phyloP scores from a whole-genome alignment of 352 stramenopile genomes.

The Phytophthora tubulina region DNA sequence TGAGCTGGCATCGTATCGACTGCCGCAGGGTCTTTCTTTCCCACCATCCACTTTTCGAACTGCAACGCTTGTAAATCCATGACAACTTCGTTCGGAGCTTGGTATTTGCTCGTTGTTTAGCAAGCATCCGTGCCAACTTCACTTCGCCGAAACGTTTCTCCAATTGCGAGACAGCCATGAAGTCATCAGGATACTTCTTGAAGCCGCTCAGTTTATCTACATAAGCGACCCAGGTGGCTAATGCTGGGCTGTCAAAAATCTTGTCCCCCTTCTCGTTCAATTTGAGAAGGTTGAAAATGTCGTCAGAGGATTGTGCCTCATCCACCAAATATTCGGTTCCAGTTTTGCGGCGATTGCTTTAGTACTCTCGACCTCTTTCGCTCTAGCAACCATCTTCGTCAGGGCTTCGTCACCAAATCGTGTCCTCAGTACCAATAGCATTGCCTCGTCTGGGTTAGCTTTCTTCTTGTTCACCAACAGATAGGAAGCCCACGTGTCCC shows the following conservation, averaged over 20 bases:
- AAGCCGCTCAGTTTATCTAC: neutral
- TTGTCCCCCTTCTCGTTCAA: neutral
- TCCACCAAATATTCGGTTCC: neutral
- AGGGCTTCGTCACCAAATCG: neutral
- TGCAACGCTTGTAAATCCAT: neutral
- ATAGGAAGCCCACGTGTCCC: slow-evolving; percentile 5
- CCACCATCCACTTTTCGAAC: neutral
- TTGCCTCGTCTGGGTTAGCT: neutral
- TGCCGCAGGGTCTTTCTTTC: neutral
- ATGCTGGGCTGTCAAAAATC: slow-evolving; percentile 1
- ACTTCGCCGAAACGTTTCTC: neutral
- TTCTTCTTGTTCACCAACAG: neutral
- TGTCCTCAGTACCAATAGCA: neutral
- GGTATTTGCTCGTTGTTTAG: neutral
- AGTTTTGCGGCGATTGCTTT: neutral
- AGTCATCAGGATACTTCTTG: neutral
- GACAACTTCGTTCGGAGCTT: neutral
- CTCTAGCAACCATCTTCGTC: neutral
- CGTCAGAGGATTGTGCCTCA: neutral
- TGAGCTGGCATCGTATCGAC: neutral
- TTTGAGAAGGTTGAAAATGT: slow-evolving; percentile 6
- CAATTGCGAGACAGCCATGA: neutral
- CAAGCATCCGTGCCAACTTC: neutral
- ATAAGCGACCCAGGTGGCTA: neutral
- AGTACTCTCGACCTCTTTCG: neutral